phyloP scores from a whole-genome alignment of 768 basidiomycete species.

The Amanita molliuscula region DNA sequence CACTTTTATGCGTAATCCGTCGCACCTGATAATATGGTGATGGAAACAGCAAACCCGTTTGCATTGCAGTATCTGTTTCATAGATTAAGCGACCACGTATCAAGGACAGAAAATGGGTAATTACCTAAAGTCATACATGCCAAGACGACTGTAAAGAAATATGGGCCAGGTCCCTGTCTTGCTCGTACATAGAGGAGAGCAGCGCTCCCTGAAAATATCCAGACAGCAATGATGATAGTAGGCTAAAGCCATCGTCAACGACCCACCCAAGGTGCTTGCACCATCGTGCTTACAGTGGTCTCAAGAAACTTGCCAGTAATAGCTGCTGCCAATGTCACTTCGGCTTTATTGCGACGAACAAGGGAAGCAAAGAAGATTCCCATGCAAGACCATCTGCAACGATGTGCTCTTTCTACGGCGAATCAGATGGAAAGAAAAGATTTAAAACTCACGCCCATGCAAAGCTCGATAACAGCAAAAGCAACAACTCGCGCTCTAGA shows the following conservation, averaged over 20 bases:
- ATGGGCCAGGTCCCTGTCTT: conserved; percentile 53
- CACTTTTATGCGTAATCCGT: background rate
- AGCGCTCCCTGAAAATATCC: conserved; percentile 50
- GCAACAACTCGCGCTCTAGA: conserved; percentile 52
- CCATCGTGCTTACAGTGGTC: conserved; percentile 19
- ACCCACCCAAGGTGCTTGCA: background rate
- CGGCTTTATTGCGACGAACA: conserved; percentile 33
- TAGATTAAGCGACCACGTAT: background rate
- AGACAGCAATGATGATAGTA: conserved; percentile 46
- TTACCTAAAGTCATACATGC: conserved; percentile 51
- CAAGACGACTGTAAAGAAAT: conserved; percentile 43
- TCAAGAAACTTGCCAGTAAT: conserved; percentile 51
- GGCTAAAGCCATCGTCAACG: conserved; percentile 25
- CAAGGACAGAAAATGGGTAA: background rate
- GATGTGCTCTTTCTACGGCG: too few relatives aligned
- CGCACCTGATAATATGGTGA: conserved; percentile 49
- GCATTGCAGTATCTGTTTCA: conserved; percentile 43
- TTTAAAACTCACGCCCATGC: conserved; percentile 42
- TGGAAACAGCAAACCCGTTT: conserved; percentile 50
- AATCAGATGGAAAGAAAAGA: too few relatives aligned
- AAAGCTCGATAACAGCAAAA: conserved; percentile 35
- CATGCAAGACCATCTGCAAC: conserved; percentile 36
- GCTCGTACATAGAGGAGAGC: conserved; percentile 53
- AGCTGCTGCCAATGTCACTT: conserved; percentile 26
- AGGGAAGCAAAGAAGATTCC: conserved; percentile 54